A percentile compares a stretch with the other conserved stretches of the same genome.
Conservation (phyloP, 1,284 basidiomycete genomes). For the Moesziomyces antarcticus region DNA sequence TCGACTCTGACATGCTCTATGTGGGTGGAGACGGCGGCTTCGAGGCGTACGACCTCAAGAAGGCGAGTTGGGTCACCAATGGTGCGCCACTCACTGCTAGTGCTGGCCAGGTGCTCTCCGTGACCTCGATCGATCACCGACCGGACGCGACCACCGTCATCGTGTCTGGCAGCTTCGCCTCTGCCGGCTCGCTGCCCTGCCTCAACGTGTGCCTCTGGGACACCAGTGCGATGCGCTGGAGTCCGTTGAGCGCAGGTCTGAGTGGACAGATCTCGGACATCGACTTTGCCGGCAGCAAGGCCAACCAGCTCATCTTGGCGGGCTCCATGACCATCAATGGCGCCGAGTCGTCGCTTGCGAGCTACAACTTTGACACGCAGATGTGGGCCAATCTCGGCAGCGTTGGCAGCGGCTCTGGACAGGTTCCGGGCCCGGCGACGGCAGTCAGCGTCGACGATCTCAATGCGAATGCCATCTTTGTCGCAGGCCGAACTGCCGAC, state of each 20-base stretch:
- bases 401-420: constrained; percentile 74
- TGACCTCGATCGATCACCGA: constrained; percentile 80
- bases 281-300: constrained; percentile 73
- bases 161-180: constrained; percentile 85
- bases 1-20: constrained; percentile 58
- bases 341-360: constrained; percentile 76
- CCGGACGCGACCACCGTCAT: constrained; percentile 77
- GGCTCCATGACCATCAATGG: constrained; percentile 80
- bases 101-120: constrained; percentile 71
- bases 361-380: constrained; percentile 76
- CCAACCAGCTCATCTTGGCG: constrained; percentile 63
- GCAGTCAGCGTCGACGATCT: constrained; percentile 85
- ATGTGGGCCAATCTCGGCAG: constrained; percentile 75
- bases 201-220: constrained; percentile 84
- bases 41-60: constrained; percentile 53
- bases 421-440: constrained; percentile 87
- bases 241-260: constrained; percentile 80
- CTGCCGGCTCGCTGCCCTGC: constrained; percentile 81
- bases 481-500: constrained; percentile 75
- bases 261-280: constrained; percentile 83
- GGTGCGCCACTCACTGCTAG: constrained; percentile 44
- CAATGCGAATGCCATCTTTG: constrained; percentile 86
- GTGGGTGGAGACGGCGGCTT: constrained; percentile 63
- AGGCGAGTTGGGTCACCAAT: constrained; percentile 48
- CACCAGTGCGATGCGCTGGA: constrained; percentile 79